Conservation (phyloP, 805 yeast genomes). For the Lipomyces anomalus region DNA sequence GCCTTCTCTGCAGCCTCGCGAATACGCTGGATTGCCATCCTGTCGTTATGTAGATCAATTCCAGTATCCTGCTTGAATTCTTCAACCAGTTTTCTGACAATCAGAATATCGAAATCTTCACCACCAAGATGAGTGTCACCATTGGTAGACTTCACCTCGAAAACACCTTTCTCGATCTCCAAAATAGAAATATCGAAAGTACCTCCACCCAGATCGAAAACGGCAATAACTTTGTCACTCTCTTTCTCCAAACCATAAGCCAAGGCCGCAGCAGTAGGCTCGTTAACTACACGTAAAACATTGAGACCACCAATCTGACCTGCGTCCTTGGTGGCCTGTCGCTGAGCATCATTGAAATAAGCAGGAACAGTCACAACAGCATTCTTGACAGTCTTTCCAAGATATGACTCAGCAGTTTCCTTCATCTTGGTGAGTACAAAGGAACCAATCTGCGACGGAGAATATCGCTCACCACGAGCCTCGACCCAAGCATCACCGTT, state of each 20-base stretch:
- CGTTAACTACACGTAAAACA: slow-evolving; percentile 83
- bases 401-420: slow-evolving; percentile 92
- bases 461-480: slow-evolving; percentile 79
- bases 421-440: slow-evolving; percentile 92
- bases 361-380: slow-evolving; percentile 92
- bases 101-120: slow-evolving; percentile 82
- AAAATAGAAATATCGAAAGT: slow-evolving; percentile 94
- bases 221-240: slow-evolving; percentile 76
- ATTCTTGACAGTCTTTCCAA: slow-evolving; percentile 79
- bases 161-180: slow-evolving; percentile 96
- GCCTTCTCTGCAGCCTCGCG: slow-evolving; percentile 88
- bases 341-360: slow-evolving; percentile 83
- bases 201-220: slow-evolving; percentile 98
- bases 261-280: slow-evolving; percentile 90
- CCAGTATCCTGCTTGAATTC: slow-evolving; percentile 72
- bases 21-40: slow-evolving; percentile 78
- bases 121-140: slow-evolving; percentile 95
- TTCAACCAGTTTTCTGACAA: slow-evolving; percentile 77
- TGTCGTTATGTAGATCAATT: slow-evolving; percentile 56
- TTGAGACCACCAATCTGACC: slow-evolving; percentile 95
- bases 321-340: slow-evolving; percentile 93
- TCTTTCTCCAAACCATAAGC: slow-evolving; percentile 91
- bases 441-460: slow-evolving; percentile 95
- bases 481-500: slow-evolving; percentile 97
- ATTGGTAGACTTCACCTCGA: slow-evolving; percentile 95